Conservation (phyloP, 140 eudicot species). For the Bidens hawaiensis region DNA sequence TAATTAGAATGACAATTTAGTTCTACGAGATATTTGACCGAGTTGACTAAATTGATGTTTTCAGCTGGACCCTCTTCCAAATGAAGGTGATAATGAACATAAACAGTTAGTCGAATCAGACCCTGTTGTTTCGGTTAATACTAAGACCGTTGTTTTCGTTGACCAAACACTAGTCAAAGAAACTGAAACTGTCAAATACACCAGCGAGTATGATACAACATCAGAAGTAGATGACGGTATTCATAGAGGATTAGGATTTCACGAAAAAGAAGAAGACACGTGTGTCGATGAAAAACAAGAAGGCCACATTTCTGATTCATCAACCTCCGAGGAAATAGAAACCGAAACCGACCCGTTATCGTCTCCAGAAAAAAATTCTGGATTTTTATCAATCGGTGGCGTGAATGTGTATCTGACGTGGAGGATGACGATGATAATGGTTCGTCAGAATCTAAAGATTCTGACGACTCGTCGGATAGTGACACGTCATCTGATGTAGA, state of each 20-base stretch:
- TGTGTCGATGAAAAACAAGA: conserved; percentile 30
- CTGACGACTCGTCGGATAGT: conserved; percentile 55
- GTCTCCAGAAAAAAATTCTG: conserved; percentile 47
- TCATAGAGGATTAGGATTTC: conserved; percentile 80
- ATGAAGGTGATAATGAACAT: conserved; percentile 27
- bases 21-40: not conserved
- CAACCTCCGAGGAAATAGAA: conserved; percentile 54
- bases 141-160: conserved; percentile 38
- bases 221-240: conserved; percentile 49
- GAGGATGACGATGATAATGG: conserved; percentile 53
- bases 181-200: conserved; percentile 31
- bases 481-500: conserved; percentile 68
- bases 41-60: conserved; percentile 17
- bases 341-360: conserved; percentile 41
- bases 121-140: conserved; percentile 46
- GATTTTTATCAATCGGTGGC: conserved; percentile 68
- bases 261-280: conserved; percentile 38
- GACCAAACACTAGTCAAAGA: conserved; percentile 47
- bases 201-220: conserved; percentile 41
- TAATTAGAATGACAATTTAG: not conserved
- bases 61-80: conserved; percentile 42
- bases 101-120: conserved; percentile 31
- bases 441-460: conserved; percentile 49
- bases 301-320: conserved; percentile 33
- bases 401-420: conserved; percentile 50